phyloP scores from a whole-genome alignment of 495 filamentous ascomycete genomes.

The Aspergillus sclerotiicarbonarius region DNA sequence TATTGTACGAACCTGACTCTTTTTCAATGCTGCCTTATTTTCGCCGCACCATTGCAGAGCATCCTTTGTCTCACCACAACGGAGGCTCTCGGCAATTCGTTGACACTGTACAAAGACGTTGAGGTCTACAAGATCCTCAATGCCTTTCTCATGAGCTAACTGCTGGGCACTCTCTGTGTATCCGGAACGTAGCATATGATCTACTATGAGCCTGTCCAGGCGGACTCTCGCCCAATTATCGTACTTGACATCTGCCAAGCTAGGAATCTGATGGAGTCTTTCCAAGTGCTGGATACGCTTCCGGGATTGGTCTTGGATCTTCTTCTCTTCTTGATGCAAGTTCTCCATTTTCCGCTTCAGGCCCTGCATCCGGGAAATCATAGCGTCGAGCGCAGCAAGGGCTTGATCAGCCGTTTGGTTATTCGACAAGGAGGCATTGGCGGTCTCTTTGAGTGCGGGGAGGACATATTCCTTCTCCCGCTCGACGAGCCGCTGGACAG shows the following conservation, averaged over 20 bases:
- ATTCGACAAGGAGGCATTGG: conserved; percentile 62
- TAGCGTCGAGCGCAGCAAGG: conserved; percentile 72
- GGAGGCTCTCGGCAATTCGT: conserved; percentile 67
- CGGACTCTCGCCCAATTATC: conserved; percentile 82
- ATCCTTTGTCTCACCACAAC: conserved; percentile 67
- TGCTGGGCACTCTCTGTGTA: conserved; percentile 74
- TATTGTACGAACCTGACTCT: conserved; percentile 63
- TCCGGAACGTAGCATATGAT: conserved; percentile 83
- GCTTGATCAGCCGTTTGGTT: conserved; percentile 63
- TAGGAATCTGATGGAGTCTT: conserved; percentile 74
- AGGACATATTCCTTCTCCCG: conserved; percentile 70
- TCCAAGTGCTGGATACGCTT: conserved; percentile 78
- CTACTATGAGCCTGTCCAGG: conserved; percentile 80
- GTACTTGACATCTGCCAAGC: conserved; percentile 87
- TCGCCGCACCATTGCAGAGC: conserved; percentile 88
- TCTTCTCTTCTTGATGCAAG: conserved; percentile 73
- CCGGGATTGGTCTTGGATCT: conserved; percentile 66
- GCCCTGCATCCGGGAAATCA: conserved; percentile 79
- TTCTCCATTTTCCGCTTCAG: conserved; percentile 82
- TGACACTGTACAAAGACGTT: conserved; percentile 83
- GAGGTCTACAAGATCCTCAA: conserved; percentile 82
- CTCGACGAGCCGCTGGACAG: conserved; percentile 78
- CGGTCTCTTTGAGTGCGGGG: conserved; percentile 64
- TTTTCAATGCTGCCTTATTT: conserved; percentile 83
- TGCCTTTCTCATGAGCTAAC: conserved; percentile 67